Evolutionary conservation across 139 green algal genomes (phyloP).

Genomic region (Closterium sp.): DNA sequence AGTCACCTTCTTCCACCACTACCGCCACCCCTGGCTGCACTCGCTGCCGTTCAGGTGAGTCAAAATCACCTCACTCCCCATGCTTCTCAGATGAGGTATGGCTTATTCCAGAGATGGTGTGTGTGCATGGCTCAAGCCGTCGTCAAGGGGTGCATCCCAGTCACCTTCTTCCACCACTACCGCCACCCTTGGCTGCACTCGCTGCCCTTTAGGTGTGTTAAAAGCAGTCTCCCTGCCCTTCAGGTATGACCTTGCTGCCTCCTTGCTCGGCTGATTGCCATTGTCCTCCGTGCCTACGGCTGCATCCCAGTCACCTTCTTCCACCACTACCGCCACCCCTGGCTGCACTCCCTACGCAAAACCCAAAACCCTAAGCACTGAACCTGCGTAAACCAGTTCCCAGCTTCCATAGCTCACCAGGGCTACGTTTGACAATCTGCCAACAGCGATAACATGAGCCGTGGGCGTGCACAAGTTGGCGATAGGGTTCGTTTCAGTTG

Average conservation of each 20-base stretch:
- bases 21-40: not conserved
- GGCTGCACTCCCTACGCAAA: not conserved
- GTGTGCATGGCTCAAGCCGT: not conserved
- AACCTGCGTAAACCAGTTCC: too few species aligned
- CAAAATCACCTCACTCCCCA: not conserved
- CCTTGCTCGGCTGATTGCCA: too few species aligned
- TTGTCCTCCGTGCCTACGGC: not conserved
- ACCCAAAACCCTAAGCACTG: not conserved
- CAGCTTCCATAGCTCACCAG: not conserved
- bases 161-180: slow-evolving; percentile 10
- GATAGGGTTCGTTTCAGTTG: too few species aligned
- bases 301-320: slow-evolving; percentile 4
- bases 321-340: not conserved
- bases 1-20: slow-evolving; percentile 5
- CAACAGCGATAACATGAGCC: too few species aligned
- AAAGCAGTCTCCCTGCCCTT: not conserved
- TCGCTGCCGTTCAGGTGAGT: not conserved
- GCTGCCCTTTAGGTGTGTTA: not conserved
- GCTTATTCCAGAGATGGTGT: too few species aligned
- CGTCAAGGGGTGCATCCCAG: not conserved
- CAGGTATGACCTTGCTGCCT: too few species aligned
- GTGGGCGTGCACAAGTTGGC: too few species aligned
- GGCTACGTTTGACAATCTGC: too few species aligned
- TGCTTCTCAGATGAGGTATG: too few species aligned
- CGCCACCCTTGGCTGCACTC: not conserved